Evolutionary conservation across 2,329 filamentous ascomycete species (phyloP).

Genomic region (Parasarocladium wereldwijsianum): DNA sequence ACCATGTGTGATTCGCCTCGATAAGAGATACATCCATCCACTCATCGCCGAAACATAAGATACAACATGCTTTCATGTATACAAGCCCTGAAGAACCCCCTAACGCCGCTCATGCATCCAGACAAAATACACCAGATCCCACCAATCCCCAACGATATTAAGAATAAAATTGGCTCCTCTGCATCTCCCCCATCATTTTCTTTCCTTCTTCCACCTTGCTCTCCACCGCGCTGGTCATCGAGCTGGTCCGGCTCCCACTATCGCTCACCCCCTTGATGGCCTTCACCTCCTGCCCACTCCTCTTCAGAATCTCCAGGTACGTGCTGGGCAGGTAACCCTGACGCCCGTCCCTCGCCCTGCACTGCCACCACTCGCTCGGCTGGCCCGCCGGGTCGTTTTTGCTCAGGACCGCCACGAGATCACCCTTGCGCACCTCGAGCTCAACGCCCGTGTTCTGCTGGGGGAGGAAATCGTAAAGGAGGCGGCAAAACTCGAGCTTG

Average conservation of each 20-base stretch:
- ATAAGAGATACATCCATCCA: no score
- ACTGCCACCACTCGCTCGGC: slow-evolving; percentile 94
- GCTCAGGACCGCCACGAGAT: slow-evolving; percentile 84
- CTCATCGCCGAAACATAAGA: no score
- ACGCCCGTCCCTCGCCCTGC: slow-evolving; percentile 74
- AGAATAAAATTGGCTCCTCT: slow-evolving; percentile 44
- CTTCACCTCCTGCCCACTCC: slow-evolving; percentile 34
- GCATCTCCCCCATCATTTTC: slow-evolving; percentile 38
- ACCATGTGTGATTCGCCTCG: no score
- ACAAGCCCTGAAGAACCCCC: no score
- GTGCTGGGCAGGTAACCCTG: slow-evolving; percentile 86
- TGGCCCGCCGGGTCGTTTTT: slow-evolving; percentile 88
- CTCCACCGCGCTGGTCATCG: slow-evolving; percentile 28
- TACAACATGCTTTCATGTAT: no score
- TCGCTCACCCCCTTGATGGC: slow-evolving; percentile 36
- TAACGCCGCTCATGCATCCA: no score
- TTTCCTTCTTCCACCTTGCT: slow-evolving; percentile 23
- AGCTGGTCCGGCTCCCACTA: slow-evolving; percentile 31
- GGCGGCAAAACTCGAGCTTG: slow-evolving; percentile 92
- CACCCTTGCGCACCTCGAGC: slow-evolving; percentile 83
- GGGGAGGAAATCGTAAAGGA: slow-evolving; percentile 86
- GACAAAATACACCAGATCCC: no score
- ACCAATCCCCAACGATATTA: no score
- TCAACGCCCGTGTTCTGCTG: slow-evolving; percentile 63
- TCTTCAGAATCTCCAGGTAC: slow-evolving; percentile 64